Evolutionary conservation across 768 basidiomycete genomes (phyloP), one percentile per base, ranked within the genome.

Genomic region (Suillus weaverae): DNA sequence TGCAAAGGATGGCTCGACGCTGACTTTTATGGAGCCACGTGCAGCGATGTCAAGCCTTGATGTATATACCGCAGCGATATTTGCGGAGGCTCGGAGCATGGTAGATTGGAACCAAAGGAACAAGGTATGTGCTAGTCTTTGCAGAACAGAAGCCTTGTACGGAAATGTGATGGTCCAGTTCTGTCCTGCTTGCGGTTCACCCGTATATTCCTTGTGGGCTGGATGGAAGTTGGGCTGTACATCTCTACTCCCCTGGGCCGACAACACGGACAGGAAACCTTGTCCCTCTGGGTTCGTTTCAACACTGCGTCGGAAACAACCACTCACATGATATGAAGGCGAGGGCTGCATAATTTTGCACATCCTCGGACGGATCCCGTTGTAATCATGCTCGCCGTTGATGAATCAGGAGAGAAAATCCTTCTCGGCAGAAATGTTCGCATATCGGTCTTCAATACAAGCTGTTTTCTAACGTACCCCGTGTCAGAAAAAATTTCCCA

Each of bases 51-150:
- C 80, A 2, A 77, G 74, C 18, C 79, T 96, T 70, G 86, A 87
- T 70, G 70, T 70, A 3, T 89, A 91, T 70, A 85, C 86, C 38
- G 92, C 90, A 1, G 89, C 85, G 0, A 77, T 98, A 0, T 93
- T 93, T 71, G 92, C 92, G 0, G 83, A 84, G 62, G 92, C 90
- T 1, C 80, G 93, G 63, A 90, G 88, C 50, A 80, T 98, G 85
- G 81, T 91, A 3, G 97, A 99, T 73, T 99, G 97, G 97, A 99
- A 97, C 74, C 82, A 81, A 59, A 81, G 95, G 62, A 97, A 96
- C 77, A 93, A 89, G 81, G 95, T 87, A 70, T 39, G 79, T 69
- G 20, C 32, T 8, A 22, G 38, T 51, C 22, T 32, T 2, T 62
- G 44, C 51, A 50, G 36, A 64, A 51, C 4, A 4, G 22, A 41